These are phyloP conservation scores for Ophiostoma perfectum DNA, from an alignment of 2,329 filamentous ascomycete species.

Conservation along the genomic window DNA sequence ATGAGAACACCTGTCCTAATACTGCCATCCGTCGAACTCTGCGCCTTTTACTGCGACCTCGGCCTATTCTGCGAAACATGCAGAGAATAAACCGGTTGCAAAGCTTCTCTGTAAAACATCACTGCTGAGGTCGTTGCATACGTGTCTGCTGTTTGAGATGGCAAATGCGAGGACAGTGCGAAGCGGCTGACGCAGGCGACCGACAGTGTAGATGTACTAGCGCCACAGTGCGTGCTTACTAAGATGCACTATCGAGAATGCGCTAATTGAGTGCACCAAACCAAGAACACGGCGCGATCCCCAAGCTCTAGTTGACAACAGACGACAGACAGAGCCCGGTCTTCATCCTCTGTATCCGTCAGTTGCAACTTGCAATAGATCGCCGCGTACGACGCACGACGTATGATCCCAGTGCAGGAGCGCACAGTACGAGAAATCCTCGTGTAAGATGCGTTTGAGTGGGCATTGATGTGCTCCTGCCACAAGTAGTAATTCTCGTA, in stretches of 20 bases:
- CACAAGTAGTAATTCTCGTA: neutral
- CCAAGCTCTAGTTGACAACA: too few species aligned
- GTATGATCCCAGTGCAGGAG: neutral
- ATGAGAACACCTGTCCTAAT: too few species aligned
- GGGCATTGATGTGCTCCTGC: conserved; percentile 2
- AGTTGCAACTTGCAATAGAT: neutral
- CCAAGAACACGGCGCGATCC: neutral
- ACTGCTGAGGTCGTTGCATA: neutral
- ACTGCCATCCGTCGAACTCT: too few species aligned
- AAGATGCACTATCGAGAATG: neutral
- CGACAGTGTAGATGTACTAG: neutral
- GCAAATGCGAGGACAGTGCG: neutral
- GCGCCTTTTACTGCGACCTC: too few species aligned
- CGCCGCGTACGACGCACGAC: neutral
- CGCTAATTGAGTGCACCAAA: neutral
- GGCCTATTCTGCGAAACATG: neutral
- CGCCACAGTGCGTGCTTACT: neutral
- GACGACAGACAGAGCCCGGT: too few species aligned
- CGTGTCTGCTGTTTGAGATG: conserved; percentile 2
- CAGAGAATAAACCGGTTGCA: neutral
- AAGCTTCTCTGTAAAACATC: neutral
- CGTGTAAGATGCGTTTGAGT: neutral
- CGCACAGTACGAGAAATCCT: neutral
- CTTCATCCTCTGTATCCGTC: too few species aligned
- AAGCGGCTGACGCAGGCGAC: neutral